phyloP scores from a whole-genome alignment of 495 filamentous ascomycete genomes.

The Penicillium lagena region DNA sequence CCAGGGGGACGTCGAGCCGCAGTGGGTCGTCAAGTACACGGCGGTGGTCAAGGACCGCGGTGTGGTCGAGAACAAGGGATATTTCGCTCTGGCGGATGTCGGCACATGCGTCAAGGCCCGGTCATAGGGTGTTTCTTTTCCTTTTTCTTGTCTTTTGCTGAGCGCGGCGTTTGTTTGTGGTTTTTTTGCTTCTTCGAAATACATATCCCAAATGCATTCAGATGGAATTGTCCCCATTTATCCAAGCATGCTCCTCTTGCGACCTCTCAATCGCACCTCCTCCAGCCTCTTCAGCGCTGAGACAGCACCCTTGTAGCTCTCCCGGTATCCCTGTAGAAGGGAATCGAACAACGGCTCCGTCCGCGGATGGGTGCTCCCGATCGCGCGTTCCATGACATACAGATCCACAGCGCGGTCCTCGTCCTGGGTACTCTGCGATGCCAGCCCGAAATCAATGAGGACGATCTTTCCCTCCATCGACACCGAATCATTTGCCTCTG shows the following conservation, averaged over 20 bases:
- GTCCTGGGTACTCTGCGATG: slow-evolving; percentile 71
- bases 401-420: slow-evolving; percentile 95
- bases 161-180: neutral
- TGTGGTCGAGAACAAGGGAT: slow-evolving; percentile 97
- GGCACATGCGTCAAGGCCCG: slow-evolving; percentile 31
- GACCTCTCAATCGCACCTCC: slow-evolving; percentile 91
- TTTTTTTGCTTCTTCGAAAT: neutral
- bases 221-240: slow-evolving; percentile 21
- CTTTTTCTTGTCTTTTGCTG: neutral
- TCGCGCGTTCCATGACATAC: slow-evolving; percentile 95
- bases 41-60: slow-evolving; percentile 95
- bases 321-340: slow-evolving; percentile 55
- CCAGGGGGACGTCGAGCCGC: slow-evolving; percentile 70
- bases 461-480: slow-evolving; percentile 66
- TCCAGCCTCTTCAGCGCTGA: slow-evolving; percentile 71
- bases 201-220: neutral
- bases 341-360: slow-evolving; percentile 71
- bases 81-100: slow-evolving; percentile 80
- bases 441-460: slow-evolving; percentile 93
- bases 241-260: slow-evolving; percentile 96
- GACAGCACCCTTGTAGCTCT: slow-evolving; percentile 51
- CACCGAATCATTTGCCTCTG: slow-evolving; percentile 19
- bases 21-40: slow-evolving; percentile 98
- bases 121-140: slow-evolving; percentile 6
- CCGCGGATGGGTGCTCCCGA: slow-evolving; percentile 87